Percentiles rank a stretch among this genome's conserved stretches.
These are phyloP conservation scores for Coccomyxa subellipsoidea DNA, from an alignment of 163 green algal species.

Conservation along the genomic window DNA sequence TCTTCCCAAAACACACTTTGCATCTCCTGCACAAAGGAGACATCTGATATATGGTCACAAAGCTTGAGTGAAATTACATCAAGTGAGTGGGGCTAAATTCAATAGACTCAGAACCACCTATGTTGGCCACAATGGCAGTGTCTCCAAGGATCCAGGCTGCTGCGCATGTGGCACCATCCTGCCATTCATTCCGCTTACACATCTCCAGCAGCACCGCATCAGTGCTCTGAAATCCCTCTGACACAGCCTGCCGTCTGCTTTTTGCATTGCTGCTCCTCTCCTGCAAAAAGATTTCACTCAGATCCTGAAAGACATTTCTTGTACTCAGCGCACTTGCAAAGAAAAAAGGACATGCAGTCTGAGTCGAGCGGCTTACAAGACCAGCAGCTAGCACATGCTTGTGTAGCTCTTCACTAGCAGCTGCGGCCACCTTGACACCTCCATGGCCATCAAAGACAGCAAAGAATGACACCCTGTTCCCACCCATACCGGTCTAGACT, in stretches of 20 bases:
- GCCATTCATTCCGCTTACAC: slow-evolving; percentile 38
- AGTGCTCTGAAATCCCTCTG: slow-evolving; percentile 45
- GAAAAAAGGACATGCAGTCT: no score
- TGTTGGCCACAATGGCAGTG: slow-evolving; percentile 58
- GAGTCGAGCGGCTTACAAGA: not conserved
- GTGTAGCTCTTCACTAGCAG: slow-evolving; percentile 38
- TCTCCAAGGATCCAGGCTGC: slow-evolving; percentile 59
- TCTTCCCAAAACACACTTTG: slow-evolving; percentile 55
- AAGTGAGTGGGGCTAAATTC: no score
- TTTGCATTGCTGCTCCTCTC: slow-evolving; percentile 20
- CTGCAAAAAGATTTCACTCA: slow-evolving; percentile 21
- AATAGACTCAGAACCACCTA: no score
- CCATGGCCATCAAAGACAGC: slow-evolving; percentile 61
- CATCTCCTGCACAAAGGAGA: slow-evolving; percentile 30
- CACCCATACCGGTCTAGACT: not conserved
- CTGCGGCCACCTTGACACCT: slow-evolving; percentile 34
- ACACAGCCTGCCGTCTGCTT: slow-evolving; percentile 20
- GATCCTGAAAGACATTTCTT: no score
- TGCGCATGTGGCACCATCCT: slow-evolving; percentile 62
- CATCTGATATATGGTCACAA: no score
- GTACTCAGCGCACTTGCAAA: no score
- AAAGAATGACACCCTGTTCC: slow-evolving; percentile 29
- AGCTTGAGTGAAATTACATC: no score
- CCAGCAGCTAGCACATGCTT: not conserved
- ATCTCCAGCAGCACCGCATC: slow-evolving; percentile 47